phyloP scores from a whole-genome alignment of 495 filamentous ascomycete species.

The Xylaria nigripes region DNA sequence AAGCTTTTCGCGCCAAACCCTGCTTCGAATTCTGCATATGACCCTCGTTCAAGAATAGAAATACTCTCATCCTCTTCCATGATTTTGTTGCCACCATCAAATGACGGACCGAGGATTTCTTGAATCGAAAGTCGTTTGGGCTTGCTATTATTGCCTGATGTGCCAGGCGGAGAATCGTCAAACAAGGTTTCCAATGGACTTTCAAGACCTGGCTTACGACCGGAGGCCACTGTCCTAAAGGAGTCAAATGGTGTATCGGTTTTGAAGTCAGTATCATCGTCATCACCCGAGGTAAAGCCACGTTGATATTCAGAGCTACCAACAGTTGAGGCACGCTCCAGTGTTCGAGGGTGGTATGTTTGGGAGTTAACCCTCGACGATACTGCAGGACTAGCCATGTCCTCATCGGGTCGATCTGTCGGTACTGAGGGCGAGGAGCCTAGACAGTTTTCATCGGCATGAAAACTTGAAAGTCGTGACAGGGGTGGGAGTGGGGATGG shows the following conservation, averaged over 20 bases:
- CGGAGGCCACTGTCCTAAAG: slow-evolving; percentile 70
- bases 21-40: slow-evolving; percentile 16
- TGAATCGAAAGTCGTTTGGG: slow-evolving; percentile 53
- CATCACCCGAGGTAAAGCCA: slow-evolving; percentile 66
- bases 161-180: slow-evolving; percentile 58
- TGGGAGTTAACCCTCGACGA: slow-evolving; percentile 30
- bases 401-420: slow-evolving; percentile 17
- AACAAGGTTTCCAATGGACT: slow-evolving; percentile 79
- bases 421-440: slow-evolving; percentile 28
- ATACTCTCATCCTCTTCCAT: slow-evolving; percentile 58
- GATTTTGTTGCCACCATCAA: slow-evolving; percentile 47
- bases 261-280: slow-evolving; percentile 77
- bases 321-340: slow-evolving; percentile 72
- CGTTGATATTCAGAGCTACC: slow-evolving; percentile 78
- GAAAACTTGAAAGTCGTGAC: slow-evolving; percentile 49
- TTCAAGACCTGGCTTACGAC: slow-evolving; percentile 42
- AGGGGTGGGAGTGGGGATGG: slow-evolving; percentile 52
- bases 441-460: slow-evolving; percentile 44
- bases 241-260: slow-evolving; percentile 93
- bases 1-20: slow-evolving; percentile 17
- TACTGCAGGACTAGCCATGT: slow-evolving; percentile 3
- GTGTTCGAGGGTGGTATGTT: slow-evolving; percentile 32
- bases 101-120: slow-evolving; percentile 39
- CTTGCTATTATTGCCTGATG: slow-evolving; percentile 39
- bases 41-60: slow-evolving; percentile 46